phyloP scores from a whole-genome alignment of 345 rosid genomes.

The Passiflora organensis region DNA sequence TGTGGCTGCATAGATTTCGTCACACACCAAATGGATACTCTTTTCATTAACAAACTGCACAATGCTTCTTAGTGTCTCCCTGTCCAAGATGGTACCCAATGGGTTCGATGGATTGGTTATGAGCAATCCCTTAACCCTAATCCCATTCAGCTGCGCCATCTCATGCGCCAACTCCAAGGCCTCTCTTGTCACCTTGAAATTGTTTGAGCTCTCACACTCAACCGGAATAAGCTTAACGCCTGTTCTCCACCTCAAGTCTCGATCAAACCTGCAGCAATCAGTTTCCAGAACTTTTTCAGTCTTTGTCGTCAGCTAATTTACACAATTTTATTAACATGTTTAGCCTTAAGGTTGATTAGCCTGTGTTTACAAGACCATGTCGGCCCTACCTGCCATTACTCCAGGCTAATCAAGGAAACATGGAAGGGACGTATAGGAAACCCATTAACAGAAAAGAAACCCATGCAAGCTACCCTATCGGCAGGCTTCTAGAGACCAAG shows the following conservation, averaged over 20 bases:
- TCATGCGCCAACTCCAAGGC: constrained; percentile 71
- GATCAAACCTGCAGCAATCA: constrained; percentile 81
- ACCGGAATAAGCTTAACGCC: constrained; percentile 72
- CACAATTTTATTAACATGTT: no score
- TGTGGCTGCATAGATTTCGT: constrained; percentile 84
- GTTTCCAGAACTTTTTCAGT: no score
- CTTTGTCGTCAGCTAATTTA: no score
- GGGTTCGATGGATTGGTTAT: constrained; percentile 92
- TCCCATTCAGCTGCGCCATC: constrained; percentile 39
- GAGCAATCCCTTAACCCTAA: constrained; percentile 72
- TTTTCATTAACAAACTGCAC: constrained; percentile 66
- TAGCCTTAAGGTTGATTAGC: no score
- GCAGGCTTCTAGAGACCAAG: no score
- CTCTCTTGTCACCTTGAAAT: constrained; percentile 58
- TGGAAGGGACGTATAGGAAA: no score
- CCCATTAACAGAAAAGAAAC: no score
- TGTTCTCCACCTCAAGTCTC: constrained; percentile 94
- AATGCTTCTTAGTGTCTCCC: constrained; percentile 45
- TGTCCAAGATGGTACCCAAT: constrained; percentile 59
- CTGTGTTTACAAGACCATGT: no score
- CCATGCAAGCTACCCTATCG: no score
- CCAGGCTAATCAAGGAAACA: no score
- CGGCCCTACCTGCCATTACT: no score
- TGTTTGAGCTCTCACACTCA: constrained; percentile 52
- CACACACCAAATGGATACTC: constrained; percentile 71